Evolutionary conservation across 2,329 filamentous ascomycete genomes (phyloP), one percentile per base, ranked within the genome.

Genomic region (Talaromyces marneffei): DNA sequence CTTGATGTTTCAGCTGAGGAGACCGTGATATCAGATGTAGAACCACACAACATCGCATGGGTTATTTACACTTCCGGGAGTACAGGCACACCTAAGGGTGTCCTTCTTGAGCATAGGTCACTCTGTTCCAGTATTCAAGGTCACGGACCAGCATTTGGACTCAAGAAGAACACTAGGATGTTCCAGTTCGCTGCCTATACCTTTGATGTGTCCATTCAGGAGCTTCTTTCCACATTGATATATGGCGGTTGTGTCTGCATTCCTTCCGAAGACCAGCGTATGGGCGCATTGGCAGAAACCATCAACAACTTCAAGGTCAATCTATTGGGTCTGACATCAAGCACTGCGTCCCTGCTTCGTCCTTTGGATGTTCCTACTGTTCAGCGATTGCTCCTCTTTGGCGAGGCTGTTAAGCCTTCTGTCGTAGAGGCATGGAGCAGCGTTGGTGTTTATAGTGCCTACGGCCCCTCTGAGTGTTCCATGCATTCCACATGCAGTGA

Each of bases 71-170:
- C 81, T 0, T 81, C 81, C 6, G 82, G 82, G 0, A 83, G 82
- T 7, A 82, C 83, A 0, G 80, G 80, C 20, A 72, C 69, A 2
- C 72, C 72, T 0, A 84, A 84, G 59, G 86, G 85, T 2, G 81
- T 87, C 20, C 82, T 85, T 39, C 84, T 87, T 57, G 83, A 82
- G 1, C 87, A 89, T 63, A 73, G 75, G 0, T 82, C 85, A 0
- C 78, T 87, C 4, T 82, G 84, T 0, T 84, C 84, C 0, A 79
- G 78, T 0, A 78, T 82, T 52, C 66, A 77, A 2, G 76, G 77
- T 0, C 82, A 85, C 61, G 81, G 77, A 0, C 69, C 74, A 0
- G 77, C 78, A 0, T 71, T 83, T 4, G 73, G 75, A 0, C 64
- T 75, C 31, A 74, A 78, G 16, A 69, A 73, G 66, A 71, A 79